Evolutionary conservation across 257 asterid genomes (phyloP).

Genomic region (Knoxia roxburghii): DNA sequence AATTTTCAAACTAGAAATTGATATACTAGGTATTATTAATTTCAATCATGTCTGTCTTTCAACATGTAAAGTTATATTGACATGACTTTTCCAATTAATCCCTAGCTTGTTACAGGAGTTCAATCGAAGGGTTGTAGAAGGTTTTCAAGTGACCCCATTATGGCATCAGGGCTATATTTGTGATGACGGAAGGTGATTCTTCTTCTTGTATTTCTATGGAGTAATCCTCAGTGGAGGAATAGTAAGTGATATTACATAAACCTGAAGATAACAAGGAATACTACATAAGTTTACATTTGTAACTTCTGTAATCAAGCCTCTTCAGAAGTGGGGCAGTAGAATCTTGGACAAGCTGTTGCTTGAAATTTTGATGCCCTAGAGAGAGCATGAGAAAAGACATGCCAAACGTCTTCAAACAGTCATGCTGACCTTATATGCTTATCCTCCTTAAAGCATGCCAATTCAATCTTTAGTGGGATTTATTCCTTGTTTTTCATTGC

Average conservation of each 20-base stretch:
- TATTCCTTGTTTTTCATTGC: not conserved
- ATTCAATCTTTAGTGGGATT: not conserved
- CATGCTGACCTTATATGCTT: not conserved
- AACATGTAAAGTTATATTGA: not conserved
- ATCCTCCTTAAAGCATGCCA: not conserved
- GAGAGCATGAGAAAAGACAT: not conserved
- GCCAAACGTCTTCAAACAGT: no score
- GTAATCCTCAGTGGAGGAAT: not conserved
- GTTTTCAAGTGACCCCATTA: conserved; percentile 93
- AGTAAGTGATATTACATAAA: not conserved
- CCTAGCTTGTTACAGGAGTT: conserved; percentile 59
- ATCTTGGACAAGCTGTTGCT: not conserved
- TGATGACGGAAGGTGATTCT: conserved; percentile 78
- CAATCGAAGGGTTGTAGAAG: conserved; percentile 62
- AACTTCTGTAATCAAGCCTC: not conserved
- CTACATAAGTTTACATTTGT: not conserved
- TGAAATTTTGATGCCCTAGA: not conserved
- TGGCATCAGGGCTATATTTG: conserved; percentile 90
- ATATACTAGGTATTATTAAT: not conserved
- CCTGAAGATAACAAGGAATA: not conserved
- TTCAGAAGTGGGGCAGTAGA: not conserved
- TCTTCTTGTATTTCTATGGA: not conserved
- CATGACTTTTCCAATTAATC: not conserved
- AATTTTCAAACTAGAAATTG: not conserved
- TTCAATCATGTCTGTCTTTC: not conserved